These are phyloP conservation scores for Periconia sp. DNA, from an alignment of 2,329 filamentous ascomycete species.

Conservation along the genomic window DNA sequence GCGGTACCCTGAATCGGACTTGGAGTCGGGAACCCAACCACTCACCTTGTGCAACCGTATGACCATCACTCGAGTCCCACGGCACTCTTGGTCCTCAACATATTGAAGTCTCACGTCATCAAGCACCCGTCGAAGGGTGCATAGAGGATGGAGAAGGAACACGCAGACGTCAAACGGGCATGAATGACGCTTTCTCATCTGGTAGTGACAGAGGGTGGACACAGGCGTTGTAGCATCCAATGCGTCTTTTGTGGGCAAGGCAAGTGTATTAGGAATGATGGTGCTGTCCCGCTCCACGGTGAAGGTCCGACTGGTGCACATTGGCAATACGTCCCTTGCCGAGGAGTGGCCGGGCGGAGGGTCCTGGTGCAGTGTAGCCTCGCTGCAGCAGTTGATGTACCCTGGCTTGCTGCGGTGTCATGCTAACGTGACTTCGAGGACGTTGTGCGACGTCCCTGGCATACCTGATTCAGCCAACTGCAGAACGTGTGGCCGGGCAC, in stretches of 20 bases:
- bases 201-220: constrained; percentile 3
- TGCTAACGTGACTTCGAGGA: constrained; percentile 22
- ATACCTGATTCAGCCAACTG: constrained; percentile 8
- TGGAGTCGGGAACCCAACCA: constrained; percentile 13
- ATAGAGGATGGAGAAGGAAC: not conserved
- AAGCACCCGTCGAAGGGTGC: not conserved
- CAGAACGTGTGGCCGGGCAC: not conserved
- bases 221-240: constrained; percentile 8
- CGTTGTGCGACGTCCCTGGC: constrained; percentile 26
- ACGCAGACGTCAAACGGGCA: not conserved
- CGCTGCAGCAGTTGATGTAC: constrained; percentile 5
- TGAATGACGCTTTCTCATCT: constrained; percentile 2
- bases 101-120: not conserved
- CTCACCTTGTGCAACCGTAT: constrained; percentile 30
- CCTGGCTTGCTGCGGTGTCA: constrained; percentile 20
- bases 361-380: not conserved
- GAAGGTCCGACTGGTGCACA: constrained; percentile 19
- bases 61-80: constrained; percentile 13
- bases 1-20: constrained; percentile 3
- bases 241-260: constrained; percentile 2
- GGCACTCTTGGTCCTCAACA: too few relatives aligned
- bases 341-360: constrained; percentile 9
- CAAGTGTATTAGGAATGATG: constrained; percentile 1
- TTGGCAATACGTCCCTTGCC: constrained; percentile 10
- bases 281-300: not conserved